Evolutionary conservation across 2,329 filamentous ascomycete species (phyloP), one percentile per base, ranked within the genome.

Genomic region (Penicillium sp.): DNA sequence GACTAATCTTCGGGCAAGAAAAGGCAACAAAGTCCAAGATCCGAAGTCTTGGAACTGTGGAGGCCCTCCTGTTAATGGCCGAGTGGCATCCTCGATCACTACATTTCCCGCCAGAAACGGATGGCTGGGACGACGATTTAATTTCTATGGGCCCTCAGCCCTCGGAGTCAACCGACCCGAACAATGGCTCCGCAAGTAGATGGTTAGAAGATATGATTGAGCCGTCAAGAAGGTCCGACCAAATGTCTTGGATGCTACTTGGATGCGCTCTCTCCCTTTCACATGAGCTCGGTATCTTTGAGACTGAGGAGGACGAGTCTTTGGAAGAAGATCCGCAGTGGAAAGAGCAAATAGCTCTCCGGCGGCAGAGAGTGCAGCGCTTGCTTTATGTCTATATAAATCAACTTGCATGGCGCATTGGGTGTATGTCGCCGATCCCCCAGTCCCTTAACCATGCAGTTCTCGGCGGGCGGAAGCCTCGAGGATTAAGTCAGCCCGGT

Each of bases 211-310:
- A 83, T 60, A 82, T 84, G 35, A 79, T 84, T 42, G 78, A 82
- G 42, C 81, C 82, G 2, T 80, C 82, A 2, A 79, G 79, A 57
- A 73, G 80, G 54, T 84, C 81, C 0, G 82, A 84, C 62, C 78
- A 82, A 3, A 85, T 85, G 82, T 84, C 82, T 1, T 85, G 83
- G 83, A 85, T 84, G 79, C 64, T 84, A 21, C 76, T 85, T 42
- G 83, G 83, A 2, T 81, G 79, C 61, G 82, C 80, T 0, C 64
- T 82, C 24, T 81, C 81, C 3, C 71, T 85, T 13, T 78, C 81
- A 1, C 81, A 83, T 52, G 81, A 84, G 59, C 69, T 83, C 24
- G 78, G 81, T 2, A 71, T 84, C n/a, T 79, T 82, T 58, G 75
- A 81, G 49, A 73, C 78, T 31, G 71, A 74, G 37, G 71, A 71